Conservation (phyloP, 2,329 filamentous ascomycete species). For the Cladosporium sp. region DNA sequence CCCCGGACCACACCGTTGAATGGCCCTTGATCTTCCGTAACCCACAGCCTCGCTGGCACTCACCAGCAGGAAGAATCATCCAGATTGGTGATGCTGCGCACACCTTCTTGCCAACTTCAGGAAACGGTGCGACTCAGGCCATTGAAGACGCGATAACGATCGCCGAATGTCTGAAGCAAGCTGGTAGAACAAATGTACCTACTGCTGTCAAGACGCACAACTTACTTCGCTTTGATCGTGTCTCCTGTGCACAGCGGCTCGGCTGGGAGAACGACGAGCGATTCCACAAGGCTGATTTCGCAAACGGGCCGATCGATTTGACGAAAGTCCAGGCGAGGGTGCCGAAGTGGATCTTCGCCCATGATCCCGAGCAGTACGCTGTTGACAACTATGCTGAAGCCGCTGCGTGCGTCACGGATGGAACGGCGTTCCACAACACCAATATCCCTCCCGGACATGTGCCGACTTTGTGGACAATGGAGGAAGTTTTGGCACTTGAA, state of each 20-base stretch:
- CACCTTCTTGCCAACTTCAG: not conserved
- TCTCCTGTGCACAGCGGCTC: conserved; percentile 25
- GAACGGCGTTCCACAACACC: not conserved
- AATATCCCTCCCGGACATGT: not conserved
- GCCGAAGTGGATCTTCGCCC: conserved; percentile 23
- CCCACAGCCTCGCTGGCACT: conserved; percentile 54
- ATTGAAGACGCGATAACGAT: conserved; percentile 54
- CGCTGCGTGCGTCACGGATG: not conserved
- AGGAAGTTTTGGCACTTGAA: not conserved
- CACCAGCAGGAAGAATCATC: conserved; percentile 49
- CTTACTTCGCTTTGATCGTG: conserved; percentile 31
- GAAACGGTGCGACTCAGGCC: conserved; percentile 22
- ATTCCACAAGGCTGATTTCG: conserved; percentile 26
- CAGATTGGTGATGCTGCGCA: conserved; percentile 50
- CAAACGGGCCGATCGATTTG: conserved; percentile 7
- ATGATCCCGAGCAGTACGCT: conserved; percentile 22
- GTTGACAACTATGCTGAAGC: not conserved
- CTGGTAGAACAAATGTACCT: conserved; percentile 43
- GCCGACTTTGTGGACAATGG: not conserved
- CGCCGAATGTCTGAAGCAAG: conserved; percentile 46
- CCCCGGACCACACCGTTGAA: conserved; percentile 41
- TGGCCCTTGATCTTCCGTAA: conserved; percentile 59
- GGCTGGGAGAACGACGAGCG: conserved; percentile 28
- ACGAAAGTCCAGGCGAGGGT: conserved; percentile 23
- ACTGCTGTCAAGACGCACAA: conserved; percentile 35